These are phyloP conservation scores for Ulvella scutata DNA, from an alignment of 139 green algal species.

Conservation along the genomic window DNA sequence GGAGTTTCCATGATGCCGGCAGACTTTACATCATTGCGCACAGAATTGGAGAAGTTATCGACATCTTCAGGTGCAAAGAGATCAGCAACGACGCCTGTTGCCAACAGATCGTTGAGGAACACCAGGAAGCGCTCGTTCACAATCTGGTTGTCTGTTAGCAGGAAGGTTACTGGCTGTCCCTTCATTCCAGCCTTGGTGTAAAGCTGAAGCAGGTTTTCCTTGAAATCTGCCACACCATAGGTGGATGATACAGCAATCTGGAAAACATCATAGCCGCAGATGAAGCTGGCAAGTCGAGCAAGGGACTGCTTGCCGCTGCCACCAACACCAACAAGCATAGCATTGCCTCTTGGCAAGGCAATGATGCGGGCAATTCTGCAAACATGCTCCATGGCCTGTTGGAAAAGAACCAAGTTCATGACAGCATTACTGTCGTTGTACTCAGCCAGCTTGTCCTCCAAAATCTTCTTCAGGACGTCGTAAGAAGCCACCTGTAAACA, in stretches of 20 bases:
- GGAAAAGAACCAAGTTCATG: constrained; percentile 78
- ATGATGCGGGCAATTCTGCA: constrained; percentile 67
- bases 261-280: constrained; percentile 68
- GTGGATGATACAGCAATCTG: constrained; percentile 58
- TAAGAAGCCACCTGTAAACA: constrained; percentile 12
- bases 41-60: constrained; percentile 60
- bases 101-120: constrained; percentile 83
- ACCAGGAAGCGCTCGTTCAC: constrained; percentile 79
- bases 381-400: constrained; percentile 71
- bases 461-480: constrained; percentile 37
- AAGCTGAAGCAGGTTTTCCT: constrained; percentile 61
- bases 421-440: constrained; percentile 78
- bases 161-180: constrained; percentile 48
- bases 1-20: constrained; percentile 60
- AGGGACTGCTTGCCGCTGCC: constrained; percentile 64
- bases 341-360: constrained; percentile 59
- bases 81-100: constrained; percentile 60
- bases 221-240: constrained; percentile 71
- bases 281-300: constrained; percentile 53
- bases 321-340: constrained; percentile 73
- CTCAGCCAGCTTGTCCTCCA: constrained; percentile 67
- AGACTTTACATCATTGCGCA: constrained; percentile 71
- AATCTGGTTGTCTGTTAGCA: constrained; percentile 82
- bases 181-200: constrained; percentile 62
- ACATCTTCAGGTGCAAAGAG: constrained; percentile 66